Conservation (phyloP, 2,329 filamentous ascomycete species). For the Tricladium varicosporioides region DNA sequence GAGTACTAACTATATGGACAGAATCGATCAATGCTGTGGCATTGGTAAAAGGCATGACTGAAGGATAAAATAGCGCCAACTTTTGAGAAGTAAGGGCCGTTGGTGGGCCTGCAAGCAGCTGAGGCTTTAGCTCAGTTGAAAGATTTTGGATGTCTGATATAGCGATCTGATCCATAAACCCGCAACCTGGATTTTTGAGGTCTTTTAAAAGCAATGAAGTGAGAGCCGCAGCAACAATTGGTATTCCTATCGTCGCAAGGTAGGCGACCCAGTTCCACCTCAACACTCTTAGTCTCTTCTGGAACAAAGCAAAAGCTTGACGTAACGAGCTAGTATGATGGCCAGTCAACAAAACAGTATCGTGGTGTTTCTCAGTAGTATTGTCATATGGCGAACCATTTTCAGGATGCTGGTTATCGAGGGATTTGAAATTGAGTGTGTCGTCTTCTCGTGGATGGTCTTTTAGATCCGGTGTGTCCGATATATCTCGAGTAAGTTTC, state of each 20-base stretch:
- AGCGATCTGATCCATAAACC: conserved; percentile 45
- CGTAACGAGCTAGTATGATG: conserved; percentile 62
- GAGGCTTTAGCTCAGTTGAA: conserved; percentile 1
- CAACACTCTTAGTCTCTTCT: conserved; percentile 72
- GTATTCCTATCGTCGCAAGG: conserved; percentile 68
- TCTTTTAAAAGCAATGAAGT: conserved; percentile 69
- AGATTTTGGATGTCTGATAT: conserved; percentile 28
- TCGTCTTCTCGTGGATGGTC: not conserved
- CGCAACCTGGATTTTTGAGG: conserved; percentile 50
- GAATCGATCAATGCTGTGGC: conserved; percentile 5
- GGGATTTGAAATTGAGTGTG: not conserved
- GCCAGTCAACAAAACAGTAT: conserved; percentile 59
- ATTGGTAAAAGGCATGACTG: conserved; percentile 16
- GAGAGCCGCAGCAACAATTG: conserved; percentile 72
- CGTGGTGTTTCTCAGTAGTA: not conserved
- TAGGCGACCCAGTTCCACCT: conserved; percentile 75
- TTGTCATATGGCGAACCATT: not conserved
- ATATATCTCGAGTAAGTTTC: conserved; percentile 69
- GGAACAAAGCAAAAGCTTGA: conserved; percentile 71
- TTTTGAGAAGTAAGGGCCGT: conserved; percentile 8
- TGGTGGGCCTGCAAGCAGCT: conserved; percentile 40
- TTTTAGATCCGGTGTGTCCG: conserved; percentile 29
- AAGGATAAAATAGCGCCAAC: conserved; percentile 21
- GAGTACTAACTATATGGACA: conserved; percentile 49
- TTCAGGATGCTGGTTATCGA: not conserved